phyloP scores from a whole-genome alignment of 2,329 filamentous ascomycete species.

The Conoideocrella luteorostrata region DNA sequence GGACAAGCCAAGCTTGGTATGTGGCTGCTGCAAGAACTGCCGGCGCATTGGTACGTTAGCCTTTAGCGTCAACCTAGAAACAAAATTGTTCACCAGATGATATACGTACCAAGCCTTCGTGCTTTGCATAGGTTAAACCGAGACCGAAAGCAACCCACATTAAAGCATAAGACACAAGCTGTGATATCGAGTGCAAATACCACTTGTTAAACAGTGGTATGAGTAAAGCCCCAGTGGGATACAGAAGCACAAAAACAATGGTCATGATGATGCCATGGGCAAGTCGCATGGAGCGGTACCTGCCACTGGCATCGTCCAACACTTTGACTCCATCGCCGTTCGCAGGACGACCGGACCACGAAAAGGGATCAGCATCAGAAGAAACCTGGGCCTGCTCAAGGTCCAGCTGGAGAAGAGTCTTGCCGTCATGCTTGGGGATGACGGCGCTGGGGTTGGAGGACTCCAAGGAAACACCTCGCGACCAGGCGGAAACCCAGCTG shows the following conservation, averaged over 20 bases:
- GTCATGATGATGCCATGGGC: conserved; percentile 56
- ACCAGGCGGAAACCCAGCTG: conserved; percentile 51
- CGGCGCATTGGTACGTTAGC: background rate
- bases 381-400: background rate
- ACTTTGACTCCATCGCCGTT: conserved; percentile 11
- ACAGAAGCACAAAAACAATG: conserved; percentile 50
- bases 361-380: background rate
- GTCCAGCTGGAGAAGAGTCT: background rate
- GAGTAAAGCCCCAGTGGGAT: conserved; percentile 52
- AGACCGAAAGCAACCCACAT: conserved; percentile 56
- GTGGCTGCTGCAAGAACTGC: conserved; percentile 46
- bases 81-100: too few species aligned
- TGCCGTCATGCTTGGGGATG: background rate
- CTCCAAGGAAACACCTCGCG: background rate
- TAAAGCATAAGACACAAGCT: conserved; percentile 44
- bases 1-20: conserved; percentile 51
- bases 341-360: conserved; percentile 13
- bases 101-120: conserved; percentile 35
- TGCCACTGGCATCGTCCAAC: background rate
- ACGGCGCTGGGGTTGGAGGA: background rate
- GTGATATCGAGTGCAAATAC: conserved; percentile 49
- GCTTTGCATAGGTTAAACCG: conserved; percentile 43
- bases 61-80: background rate
- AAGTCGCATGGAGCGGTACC: conserved; percentile 16
- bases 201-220: conserved; percentile 54